Base-by-base conservation (phyloP, 768 basidiomycete genomes). In the Galerina sulciceps region DNA sequence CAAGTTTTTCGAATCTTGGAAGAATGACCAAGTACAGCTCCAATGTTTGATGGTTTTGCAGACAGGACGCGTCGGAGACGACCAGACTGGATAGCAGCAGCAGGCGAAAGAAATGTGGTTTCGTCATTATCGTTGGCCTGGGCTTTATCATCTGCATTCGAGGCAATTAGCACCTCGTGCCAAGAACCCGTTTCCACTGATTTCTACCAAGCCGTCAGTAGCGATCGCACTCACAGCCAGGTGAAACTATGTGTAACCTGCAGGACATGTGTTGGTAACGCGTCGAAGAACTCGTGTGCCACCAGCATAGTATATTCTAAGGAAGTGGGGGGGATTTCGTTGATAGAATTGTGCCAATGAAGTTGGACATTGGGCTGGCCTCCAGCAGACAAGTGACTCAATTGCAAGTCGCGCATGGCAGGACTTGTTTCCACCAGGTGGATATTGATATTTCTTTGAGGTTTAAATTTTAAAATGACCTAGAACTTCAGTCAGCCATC, bases 261-360 rank as follows among this genome's bases (percentile, higher is more conserved):
- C 37, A 99, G 76, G 37, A 95, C 77, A 71, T 97, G 93, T 46
- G 98, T 87, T 0, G 97, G 96, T 43, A 99, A 79, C 0, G 96
- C 96, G 70, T 99, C 97, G 61, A 99, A 99, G 75, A 99, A 96
- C 69, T 99, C 97, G 72, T 99, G 96, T 0, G 97, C 97, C 14
- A 98, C 76, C 20, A 97, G 71, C 79, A 97, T 86, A 0, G 94
- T 95, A 71, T 88, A 98, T 49, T 72, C 69, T 10, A 77, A 75
- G 15, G 79, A 65, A 59, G 77, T 76, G 2, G 68, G 73, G 0
- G 81, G 73, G 1, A 99, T 74, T 15, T 93, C 86, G 38, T 89
- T 84, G 15, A 97, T 74, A 0, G 84, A 79, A 54, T 90, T 82
- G 63, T 90, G 84, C 94, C 95, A 98, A 1, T 80, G 67, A 40